Evolutionary conservation across 768 basidiomycete species (phyloP).

Genomic region (Favolaschia claudopus): DNA sequence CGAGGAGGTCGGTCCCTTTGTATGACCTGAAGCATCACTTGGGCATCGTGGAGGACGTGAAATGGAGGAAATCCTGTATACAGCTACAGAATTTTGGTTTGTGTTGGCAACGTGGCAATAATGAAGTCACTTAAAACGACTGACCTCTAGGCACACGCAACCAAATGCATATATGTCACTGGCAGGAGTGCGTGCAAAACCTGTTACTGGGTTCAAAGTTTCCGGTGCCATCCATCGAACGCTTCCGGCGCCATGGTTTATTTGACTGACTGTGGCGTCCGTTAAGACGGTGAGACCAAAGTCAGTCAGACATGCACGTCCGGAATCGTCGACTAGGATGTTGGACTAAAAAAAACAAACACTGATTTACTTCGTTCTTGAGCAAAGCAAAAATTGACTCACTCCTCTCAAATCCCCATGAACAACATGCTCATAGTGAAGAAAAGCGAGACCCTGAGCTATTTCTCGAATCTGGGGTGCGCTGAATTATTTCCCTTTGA

Average conservation of each 20-base stretch:
- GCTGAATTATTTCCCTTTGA: no score
- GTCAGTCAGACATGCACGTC: slow-evolving; percentile 19
- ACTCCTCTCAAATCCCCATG: slow-evolving; percentile 29
- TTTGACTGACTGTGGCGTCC: slow-evolving; percentile 9
- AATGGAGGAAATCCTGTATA: slow-evolving; percentile 18
- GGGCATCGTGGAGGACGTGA: slow-evolving; percentile 12
- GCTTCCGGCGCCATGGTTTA: slow-evolving; percentile 15
- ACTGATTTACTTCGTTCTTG: background rate
- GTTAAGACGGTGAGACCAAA: slow-evolving; percentile 25
- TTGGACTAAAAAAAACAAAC: slow-evolving; percentile 18
- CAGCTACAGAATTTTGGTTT: slow-evolving; percentile 1
- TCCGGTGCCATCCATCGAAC: slow-evolving; percentile 31
- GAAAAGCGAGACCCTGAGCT: slow-evolving; percentile 21
- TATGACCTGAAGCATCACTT: slow-evolving; percentile 17
- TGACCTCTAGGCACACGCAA: slow-evolving; percentile 20
- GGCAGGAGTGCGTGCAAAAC: background rate
- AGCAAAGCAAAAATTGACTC: background rate
- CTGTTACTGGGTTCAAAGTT: slow-evolving; percentile 11
- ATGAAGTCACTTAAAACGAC: background rate
- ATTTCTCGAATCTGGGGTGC: slow-evolving; percentile 25
- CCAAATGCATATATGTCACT: slow-evolving; percentile 24
- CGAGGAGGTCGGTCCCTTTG: background rate
- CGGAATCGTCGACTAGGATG: slow-evolving; percentile 22
- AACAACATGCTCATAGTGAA: slow-evolving; percentile 23
- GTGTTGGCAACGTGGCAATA: no score